Percentiles rank a stretch among this genome's conserved stretches.
phyloP scores from a whole-genome alignment of 148 eudicot genomes.

The Cornus suecica region DNA sequence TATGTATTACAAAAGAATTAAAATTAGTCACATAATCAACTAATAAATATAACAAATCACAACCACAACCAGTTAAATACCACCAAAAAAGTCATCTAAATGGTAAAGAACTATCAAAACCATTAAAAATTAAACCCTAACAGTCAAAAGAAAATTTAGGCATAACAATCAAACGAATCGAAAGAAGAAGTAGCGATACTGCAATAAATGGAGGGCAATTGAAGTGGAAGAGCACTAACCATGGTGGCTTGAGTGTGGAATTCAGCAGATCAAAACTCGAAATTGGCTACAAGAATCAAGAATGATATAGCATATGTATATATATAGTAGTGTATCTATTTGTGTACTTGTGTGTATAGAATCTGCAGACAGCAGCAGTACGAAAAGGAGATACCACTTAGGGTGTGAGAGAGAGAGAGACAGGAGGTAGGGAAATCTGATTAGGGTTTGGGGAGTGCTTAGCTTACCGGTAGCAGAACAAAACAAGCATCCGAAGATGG shows the following conservation, averaged over 20 bases:
- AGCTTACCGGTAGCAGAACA: not conserved
- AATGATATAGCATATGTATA: not conserved
- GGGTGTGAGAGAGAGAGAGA: not conserved
- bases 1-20: not conserved
- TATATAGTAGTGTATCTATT: not conserved
- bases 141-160: not conserved
- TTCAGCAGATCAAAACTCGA: not conserved
- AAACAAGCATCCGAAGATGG: not conserved
- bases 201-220: not conserved
- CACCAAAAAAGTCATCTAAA: not conserved
- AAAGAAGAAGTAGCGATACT: too few species aligned
- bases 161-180: not conserved
- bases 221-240: conserved; percentile 12
- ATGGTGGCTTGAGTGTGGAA: conserved; percentile 1
- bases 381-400: not conserved
- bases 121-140: not conserved
- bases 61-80: conserved; percentile 5
- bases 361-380: not conserved
- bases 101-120: too few species aligned
- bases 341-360: not conserved
- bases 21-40: not conserved
- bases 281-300: not conserved
- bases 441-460: not conserved
- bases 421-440: not conserved
- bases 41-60: not conserved